Conservation (phyloP, 306 rosid genomes). For the Vicia villosa region DNA sequence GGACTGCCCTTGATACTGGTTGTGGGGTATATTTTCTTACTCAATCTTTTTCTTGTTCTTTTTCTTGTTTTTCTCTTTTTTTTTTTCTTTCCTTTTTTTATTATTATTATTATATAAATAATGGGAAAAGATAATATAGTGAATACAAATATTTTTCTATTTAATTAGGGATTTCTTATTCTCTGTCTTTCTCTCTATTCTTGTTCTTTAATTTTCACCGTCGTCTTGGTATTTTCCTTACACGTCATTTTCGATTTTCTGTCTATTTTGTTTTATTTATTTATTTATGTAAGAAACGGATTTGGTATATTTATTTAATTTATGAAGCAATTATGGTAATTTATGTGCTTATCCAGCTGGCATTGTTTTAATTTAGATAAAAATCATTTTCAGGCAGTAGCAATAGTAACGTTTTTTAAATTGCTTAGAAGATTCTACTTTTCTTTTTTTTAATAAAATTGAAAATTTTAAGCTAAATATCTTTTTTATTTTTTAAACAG, state of each 20-base stretch:
- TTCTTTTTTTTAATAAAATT: neutral
- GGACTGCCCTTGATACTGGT: slow-evolving; percentile 94
- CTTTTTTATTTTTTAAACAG: neutral
- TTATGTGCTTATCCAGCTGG: neutral
- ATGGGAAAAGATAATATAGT: no score
- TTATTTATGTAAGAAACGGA: neutral
- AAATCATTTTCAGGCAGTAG: no score
- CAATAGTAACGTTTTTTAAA: neutral
- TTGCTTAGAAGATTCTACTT: neutral
- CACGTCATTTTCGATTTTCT: neutral
- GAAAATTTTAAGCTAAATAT: neutral
- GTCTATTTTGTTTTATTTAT: neutral
- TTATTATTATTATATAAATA: neutral
- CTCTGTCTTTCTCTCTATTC: neutral
- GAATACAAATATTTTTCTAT: neutral
- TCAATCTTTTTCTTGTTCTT: no score
- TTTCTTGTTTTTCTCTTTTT: no score
- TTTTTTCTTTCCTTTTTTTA: neutral
- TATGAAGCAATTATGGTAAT: neutral
- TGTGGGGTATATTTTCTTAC: slow-evolving; percentile 66
- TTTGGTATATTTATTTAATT: neutral
- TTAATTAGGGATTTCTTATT: neutral
- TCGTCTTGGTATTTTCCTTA: no score
- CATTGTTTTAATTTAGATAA: no score
- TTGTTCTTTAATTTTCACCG: neutral